Evolutionary conservation across 768 basidiomycete species (phyloP).

Genomic region (Rubroboletus pulcherrimus): DNA sequence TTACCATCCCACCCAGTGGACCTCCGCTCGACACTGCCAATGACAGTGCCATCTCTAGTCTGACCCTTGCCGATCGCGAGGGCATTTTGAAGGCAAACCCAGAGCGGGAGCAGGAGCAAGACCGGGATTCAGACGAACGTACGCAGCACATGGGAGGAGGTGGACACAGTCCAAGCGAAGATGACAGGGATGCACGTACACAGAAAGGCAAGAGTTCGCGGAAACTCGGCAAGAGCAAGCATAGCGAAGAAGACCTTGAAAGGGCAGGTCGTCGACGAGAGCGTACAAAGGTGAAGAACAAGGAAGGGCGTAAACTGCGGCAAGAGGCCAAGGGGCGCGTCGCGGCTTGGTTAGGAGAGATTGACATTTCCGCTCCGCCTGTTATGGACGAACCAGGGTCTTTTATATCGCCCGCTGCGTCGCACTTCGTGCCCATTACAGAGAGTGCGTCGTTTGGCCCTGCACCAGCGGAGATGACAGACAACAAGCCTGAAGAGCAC

Average conservation of each 20-base stretch:
- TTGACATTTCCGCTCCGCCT: conserved; percentile 55
- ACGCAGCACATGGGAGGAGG: conserved; percentile 29
- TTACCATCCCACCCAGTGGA: conserved; percentile 34
- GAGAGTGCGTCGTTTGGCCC: conserved; percentile 23
- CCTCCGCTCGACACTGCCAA: conserved; percentile 29
- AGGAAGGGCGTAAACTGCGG: conserved; percentile 37
- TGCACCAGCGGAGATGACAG: conserved; percentile 6
- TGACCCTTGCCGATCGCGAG: conserved; percentile 37
- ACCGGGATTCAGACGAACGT: conserved; percentile 31
- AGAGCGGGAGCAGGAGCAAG: conserved; percentile 28
- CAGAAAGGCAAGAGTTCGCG: conserved; percentile 27
- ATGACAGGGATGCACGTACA: conserved; percentile 29
- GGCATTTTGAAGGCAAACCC: conserved; percentile 11
- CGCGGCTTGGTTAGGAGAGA: conserved; percentile 72
- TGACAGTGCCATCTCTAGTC: conserved; percentile 47
- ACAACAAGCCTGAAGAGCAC: neutral
- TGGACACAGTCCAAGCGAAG: conserved; percentile 27
- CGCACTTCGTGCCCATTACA: conserved; percentile 27
- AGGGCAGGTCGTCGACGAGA: conserved; percentile 21
- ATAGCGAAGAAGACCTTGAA: conserved; percentile 29
- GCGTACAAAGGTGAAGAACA: conserved; percentile 31
- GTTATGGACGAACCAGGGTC: conserved; percentile 36
- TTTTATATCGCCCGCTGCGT: conserved; percentile 30
- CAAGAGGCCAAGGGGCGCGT: conserved; percentile 64
- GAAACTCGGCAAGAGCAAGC: conserved; percentile 22